phyloP scores from a whole-genome alignment of 2,329 filamentous ascomycete species.

The Aspergillus fructus region DNA sequence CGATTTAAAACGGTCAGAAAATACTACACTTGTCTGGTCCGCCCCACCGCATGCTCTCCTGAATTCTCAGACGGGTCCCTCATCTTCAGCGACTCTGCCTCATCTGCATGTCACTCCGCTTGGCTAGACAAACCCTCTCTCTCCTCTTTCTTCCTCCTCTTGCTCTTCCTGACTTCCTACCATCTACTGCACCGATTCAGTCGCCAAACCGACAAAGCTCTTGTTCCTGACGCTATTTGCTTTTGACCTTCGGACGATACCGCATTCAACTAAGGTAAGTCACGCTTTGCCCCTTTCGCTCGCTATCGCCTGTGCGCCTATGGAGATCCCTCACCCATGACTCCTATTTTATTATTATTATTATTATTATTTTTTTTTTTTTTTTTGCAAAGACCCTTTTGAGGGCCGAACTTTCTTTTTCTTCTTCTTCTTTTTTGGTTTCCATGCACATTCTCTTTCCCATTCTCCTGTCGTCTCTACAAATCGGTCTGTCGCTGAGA shows the following conservation, averaged over 20 bases:
- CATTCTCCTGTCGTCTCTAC: not conserved
- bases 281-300: not conserved
- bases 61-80: no score
- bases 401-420: not conserved
- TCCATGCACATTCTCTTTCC: not conserved
- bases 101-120: constrained; percentile 12
- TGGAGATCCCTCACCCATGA: not conserved
- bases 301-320: not conserved
- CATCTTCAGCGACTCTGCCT: not conserved
- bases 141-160: not conserved
- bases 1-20: not conserved
- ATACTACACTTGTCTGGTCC: not conserved
- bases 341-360: not conserved
- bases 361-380: not conserved
- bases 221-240: not conserved
- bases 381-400: not conserved
- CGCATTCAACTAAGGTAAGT: not conserved
- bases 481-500: not conserved
- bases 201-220: not conserved
- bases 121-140: not conserved
- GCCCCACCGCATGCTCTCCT: constrained; percentile 7
- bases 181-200: not conserved
- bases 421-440: not conserved
- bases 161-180: not conserved
- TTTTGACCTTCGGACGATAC: not conserved